These are phyloP conservation scores for Trametes cinnabarina DNA, from an alignment of 768 basidiomycete species.

Conservation along the genomic window DNA sequence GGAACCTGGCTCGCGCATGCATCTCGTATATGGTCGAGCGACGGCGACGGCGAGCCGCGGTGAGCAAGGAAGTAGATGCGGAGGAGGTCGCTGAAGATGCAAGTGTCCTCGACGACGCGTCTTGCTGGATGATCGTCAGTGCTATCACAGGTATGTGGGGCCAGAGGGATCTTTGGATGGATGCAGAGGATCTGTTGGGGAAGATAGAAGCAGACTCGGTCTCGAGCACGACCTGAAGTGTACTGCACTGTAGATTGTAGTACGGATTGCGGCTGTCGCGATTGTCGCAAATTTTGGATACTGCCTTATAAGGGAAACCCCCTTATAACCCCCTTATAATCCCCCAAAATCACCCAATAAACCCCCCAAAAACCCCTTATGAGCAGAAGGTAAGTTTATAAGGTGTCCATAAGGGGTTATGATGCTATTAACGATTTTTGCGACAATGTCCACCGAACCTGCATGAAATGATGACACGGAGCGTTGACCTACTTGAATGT, in stretches of 20 bases:
- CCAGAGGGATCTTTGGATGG: constrained; percentile 78
- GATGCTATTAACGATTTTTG: no score
- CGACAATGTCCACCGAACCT: no score
- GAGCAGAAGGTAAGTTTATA: no score
- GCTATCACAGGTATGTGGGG: constrained; percentile 69
- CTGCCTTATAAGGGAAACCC: no score
- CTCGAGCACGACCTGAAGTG: background rate
- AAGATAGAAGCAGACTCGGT: background rate
- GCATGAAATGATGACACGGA: no score
- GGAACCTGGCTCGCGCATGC: constrained; percentile 72
- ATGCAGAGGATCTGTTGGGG: constrained; percentile 57
- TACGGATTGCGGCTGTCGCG: background rate
- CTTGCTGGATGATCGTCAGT: constrained; percentile 75
- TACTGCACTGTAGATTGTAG: background rate
- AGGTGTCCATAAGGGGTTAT: no score
- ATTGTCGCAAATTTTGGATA: no score
- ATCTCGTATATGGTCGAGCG: constrained; percentile 33
- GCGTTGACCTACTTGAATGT: no score
- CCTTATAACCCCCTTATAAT: no score
- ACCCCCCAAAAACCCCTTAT: no score
- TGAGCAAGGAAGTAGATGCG: background rate
- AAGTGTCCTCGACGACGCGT: constrained; percentile 36
- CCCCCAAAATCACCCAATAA: no score
- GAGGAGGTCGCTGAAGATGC: background rate
- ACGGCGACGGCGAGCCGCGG: background rate